Base-by-base conservation (phyloP, 2,329 filamentous ascomycete species). In the Ophiostoma pallidulum region DNA sequence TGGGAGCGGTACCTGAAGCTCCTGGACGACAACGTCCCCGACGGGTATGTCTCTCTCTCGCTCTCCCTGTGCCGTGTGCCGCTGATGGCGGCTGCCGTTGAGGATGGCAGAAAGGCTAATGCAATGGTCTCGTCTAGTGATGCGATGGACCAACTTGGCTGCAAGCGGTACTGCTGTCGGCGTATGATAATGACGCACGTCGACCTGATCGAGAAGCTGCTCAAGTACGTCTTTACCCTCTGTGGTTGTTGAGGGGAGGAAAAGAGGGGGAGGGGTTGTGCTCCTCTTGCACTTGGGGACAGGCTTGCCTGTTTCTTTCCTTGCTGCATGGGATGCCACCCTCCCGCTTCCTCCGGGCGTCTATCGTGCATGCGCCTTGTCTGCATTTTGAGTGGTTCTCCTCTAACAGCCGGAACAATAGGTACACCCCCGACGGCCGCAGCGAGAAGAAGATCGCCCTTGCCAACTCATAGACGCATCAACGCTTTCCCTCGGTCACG, bases 151-250 rank as follows among this genome's bases (percentile, higher is more conserved):
- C 78, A 89, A 63, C 81, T 98, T 45, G 89, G 89, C 48, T 84
- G 94, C 62, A 91, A 88, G 69, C 81, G 92, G 58, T 98, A 98
- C 74, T 98, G 92, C 78, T 98, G 92, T 73, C 86, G 92, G 59
- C 85, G 92, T 62, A 98, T 98, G 92, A 82, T 98, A 67, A 96
- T 98, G 86, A 98, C 92, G 51, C 92, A 98, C 69, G 92, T 98
- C 60, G 92, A 98, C 66, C 75, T 98, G 53, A 96, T 98, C 59
- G 92, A 98, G 75, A 98, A 98, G 71, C 80, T 98, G 43, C 80
- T 98, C 56, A 87, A 91, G 86, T 94, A 82, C 58, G 78, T 59
- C 22, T 47, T 12, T 6, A 16, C 14, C n/a, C 33, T 35, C 10
- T 33, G n/a, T n/a, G n/a, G n/a, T n/a, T n/a, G n/a, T n/a, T n/a